phyloP scores from a whole-genome alignment of 768 basidiomycete species.

The Hypsizygus marmoreus region DNA sequence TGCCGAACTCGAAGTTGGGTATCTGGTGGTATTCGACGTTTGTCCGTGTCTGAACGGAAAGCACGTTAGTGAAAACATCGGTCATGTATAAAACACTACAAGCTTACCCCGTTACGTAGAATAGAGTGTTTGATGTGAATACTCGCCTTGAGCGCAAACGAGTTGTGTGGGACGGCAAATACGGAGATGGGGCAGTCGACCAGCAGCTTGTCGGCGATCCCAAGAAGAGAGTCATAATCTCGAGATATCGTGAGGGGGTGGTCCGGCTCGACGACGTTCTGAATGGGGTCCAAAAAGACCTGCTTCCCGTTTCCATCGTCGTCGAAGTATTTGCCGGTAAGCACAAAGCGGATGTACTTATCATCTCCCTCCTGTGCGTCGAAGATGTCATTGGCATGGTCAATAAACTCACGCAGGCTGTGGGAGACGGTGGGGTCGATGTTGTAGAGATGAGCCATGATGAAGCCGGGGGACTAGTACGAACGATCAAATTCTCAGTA shows the following conservation, averaged over 20 bases:
- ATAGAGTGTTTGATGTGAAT: slow-evolving; percentile 8
- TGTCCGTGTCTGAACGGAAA: neutral
- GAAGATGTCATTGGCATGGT: neutral
- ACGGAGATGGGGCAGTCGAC: slow-evolving; percentile 6
- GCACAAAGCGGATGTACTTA: slow-evolving; percentile 3
- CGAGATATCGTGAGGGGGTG: slow-evolving; percentile 6
- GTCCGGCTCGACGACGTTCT: neutral
- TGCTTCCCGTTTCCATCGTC: too few species aligned
- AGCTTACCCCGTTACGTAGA: neutral
- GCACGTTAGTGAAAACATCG: neutral
- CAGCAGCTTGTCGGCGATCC: slow-evolving; percentile 14
- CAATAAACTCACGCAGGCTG: neutral
- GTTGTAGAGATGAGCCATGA: neutral
- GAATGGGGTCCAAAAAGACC: slow-evolving; percentile 1
- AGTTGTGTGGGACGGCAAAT: slow-evolving; percentile 4
- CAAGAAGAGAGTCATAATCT: slow-evolving; percentile 23
- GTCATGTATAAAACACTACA: neutral
- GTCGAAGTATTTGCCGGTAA: neutral
- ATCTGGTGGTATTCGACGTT: slow-evolving; percentile 23
- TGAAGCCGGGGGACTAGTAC: neutral
- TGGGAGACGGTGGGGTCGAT: neutral
- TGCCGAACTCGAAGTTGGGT: slow-evolving; percentile 28
- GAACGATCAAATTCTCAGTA: too few species aligned
- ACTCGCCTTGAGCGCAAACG: neutral
- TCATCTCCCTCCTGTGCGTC: slow-evolving; percentile 3